Conservation (phyloP, 306 rosid genomes). For the Pueraria montana region DNA sequence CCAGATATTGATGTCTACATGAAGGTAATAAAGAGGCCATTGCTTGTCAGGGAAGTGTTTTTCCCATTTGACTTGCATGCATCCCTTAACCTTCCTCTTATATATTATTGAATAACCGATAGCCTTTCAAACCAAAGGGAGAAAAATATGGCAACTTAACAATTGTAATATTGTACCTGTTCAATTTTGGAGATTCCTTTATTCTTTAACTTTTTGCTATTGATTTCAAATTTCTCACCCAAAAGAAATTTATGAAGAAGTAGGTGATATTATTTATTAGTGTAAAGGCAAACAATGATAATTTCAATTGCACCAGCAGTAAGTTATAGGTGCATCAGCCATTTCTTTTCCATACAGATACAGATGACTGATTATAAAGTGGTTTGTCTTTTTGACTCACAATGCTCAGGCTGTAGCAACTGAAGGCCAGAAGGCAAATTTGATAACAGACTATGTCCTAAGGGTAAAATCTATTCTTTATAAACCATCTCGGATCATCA, state of each 20-base stretch:
- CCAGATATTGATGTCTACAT: conserved; percentile 73
- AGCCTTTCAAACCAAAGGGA: not conserved
- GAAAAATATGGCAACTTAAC: not conserved
- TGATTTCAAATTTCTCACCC: not conserved
- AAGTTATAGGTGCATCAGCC: not conserved
- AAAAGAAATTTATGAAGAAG: not conserved
- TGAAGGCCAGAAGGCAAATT: conserved; percentile 75
- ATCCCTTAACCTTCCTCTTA: not conserved
- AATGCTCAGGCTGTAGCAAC: conserved; percentile 70
- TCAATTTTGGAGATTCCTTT: not conserved
- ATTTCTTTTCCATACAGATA: not conserved
- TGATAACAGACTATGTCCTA: conserved; percentile 78
- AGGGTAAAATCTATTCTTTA: conserved; percentile 56
- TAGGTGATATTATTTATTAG: too few species aligned
- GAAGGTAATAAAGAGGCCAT: conserved; percentile 58
- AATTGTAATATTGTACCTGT: not conserved
- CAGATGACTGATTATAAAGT: conserved; percentile 39
- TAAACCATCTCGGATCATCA: conserved; percentile 15
- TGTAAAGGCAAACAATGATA: not conserved
- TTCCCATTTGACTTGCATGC: not conserved
- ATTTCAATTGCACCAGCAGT: not conserved
- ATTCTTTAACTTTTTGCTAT: not conserved
- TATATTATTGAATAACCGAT: not conserved
- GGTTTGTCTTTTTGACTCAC: conserved; percentile 24
- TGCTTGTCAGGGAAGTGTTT: not conserved